A percentile compares a stretch with the other conserved stretches of the same genome.
These are phyloP conservation scores for Epichloe hybrida DNA, from an alignment of 2,329 filamentous ascomycete genomes.

Conservation along the genomic window DNA sequence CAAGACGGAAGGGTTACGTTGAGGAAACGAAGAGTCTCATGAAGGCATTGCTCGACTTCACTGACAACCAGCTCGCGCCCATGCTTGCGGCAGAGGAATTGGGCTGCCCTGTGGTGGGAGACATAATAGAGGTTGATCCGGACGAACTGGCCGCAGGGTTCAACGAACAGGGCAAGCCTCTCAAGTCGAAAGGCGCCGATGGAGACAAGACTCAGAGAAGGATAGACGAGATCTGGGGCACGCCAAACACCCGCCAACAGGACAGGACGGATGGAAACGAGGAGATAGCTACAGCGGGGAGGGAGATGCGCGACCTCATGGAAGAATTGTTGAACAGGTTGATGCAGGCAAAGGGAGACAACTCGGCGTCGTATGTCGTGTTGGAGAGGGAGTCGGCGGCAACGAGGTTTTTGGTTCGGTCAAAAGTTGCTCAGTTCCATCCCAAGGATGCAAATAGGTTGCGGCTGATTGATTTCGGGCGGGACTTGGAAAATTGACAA, in stretches of 20 bases:
- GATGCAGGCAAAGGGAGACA: slow-evolving; percentile 39
- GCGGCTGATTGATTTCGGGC: slow-evolving; percentile 49
- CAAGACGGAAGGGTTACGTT: slow-evolving; percentile 47
- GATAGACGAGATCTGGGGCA: slow-evolving; percentile 52
- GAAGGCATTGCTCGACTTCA: slow-evolving; percentile 53
- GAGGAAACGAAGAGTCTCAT: slow-evolving; percentile 47
- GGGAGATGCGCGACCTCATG: slow-evolving; percentile 46
- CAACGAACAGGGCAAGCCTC: slow-evolving; percentile 43
- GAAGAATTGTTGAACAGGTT: slow-evolving; percentile 48
- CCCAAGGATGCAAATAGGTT: slow-evolving; percentile 47
- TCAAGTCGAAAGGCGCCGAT: slow-evolving; percentile 28
- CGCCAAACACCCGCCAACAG: slow-evolving; percentile 6
- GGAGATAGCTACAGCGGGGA: slow-evolving; percentile 36
- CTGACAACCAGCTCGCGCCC: slow-evolving; percentile 53
- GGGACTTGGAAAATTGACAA: slow-evolving; percentile 42
- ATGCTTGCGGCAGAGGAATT: slow-evolving; percentile 76
- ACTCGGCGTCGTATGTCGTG: slow-evolving; percentile 42
- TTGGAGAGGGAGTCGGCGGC: slow-evolving; percentile 48
- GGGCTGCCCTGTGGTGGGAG: slow-evolving; percentile 70
- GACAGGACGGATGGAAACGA: slow-evolving; percentile 21
- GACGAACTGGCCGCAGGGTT: slow-evolving; percentile 48
- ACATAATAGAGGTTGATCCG: slow-evolving; percentile 49
- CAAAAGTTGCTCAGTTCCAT: slow-evolving; percentile 54
- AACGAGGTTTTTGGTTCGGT: slow-evolving; percentile 48
- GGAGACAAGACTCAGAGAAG: slow-evolving; percentile 42